Conservation (phyloP, 306 rosid species). For the Vachellia collinsii region DNA sequence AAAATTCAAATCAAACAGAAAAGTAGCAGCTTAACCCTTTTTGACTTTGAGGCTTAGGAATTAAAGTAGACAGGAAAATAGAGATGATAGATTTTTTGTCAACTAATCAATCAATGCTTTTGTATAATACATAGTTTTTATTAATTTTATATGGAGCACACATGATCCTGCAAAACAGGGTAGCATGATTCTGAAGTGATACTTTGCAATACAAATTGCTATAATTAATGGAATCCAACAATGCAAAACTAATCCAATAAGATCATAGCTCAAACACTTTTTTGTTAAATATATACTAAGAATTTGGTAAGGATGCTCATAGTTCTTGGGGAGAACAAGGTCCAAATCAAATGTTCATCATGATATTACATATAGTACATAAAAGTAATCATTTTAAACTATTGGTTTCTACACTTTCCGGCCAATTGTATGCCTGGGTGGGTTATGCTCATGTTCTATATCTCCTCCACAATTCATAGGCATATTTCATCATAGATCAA, state of each 20-base stretch:
- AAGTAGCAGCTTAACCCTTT: neutral
- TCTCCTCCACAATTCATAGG: neutral
- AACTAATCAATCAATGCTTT: neutral
- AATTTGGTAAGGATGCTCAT: neutral
- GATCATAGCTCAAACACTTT: neutral
- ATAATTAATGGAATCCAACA: neutral
- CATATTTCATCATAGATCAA: neutral
- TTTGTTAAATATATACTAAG: constrained; percentile 29
- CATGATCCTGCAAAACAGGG: neutral
- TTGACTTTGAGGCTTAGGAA: neutral
- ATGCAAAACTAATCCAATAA: neutral
- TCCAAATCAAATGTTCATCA: neutral
- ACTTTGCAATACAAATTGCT: constrained; percentile 10
- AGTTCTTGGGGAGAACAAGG: neutral
- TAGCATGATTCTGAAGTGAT: constrained; percentile 6
- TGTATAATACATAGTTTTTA: neutral
- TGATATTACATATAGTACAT: neutral
- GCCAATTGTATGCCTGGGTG: neutral
- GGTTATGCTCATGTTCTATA: neutral
- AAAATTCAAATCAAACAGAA: neutral
- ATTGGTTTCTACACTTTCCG: neutral
- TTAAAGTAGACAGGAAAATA: neutral
- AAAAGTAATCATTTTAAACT: neutral
- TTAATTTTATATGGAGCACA: neutral
- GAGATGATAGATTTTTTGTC: neutral